A percentile compares a stretch with the other conserved stretches of the same genome.
Evolutionary conservation across 768 basidiomycete genomes (phyloP).

Genomic region (Termitomyces sp.): DNA sequence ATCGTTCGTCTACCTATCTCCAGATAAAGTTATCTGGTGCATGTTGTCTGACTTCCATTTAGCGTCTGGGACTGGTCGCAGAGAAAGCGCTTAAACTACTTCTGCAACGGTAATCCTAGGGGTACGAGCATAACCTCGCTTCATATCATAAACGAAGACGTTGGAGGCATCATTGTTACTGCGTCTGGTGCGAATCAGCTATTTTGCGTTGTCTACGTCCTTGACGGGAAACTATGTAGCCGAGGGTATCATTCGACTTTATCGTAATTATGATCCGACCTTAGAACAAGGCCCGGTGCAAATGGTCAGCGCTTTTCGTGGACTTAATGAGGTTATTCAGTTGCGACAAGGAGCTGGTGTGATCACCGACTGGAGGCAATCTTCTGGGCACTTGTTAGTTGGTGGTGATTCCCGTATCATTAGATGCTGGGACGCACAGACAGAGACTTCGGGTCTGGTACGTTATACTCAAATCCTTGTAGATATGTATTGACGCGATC

Average conservation of each 20-base stretch:
- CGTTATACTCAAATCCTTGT: constrained; percentile 16
- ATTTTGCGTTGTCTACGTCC: not conserved
- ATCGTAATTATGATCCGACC: constrained; percentile 83
- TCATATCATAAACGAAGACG: constrained; percentile 93
- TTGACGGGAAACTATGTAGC: constrained; percentile 37
- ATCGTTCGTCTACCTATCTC: constrained; percentile 41
- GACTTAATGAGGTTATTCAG: constrained; percentile 70
- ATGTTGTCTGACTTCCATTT: constrained; percentile 5
- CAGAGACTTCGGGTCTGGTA: constrained; percentile 73
- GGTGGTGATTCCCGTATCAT: constrained; percentile 89
- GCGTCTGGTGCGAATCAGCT: constrained; percentile 61
- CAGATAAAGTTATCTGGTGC: not conserved
- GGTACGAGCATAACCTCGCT: constrained; percentile 84
- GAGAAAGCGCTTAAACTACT: constrained; percentile 69
- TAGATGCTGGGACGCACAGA: constrained; percentile 92
- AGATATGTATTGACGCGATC: constrained; percentile 3
- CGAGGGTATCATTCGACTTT: constrained; percentile 88
- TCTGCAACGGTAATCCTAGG: constrained; percentile 82
- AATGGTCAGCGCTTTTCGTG: constrained; percentile 93
- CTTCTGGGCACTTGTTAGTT: constrained; percentile 76
- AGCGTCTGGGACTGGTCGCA: constrained; percentile 96
- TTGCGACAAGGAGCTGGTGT: constrained; percentile 77
- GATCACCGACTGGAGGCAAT: constrained; percentile 92
- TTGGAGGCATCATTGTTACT: constrained; percentile 83
- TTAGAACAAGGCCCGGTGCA: constrained; percentile 70